A percentile compares a stretch with the other conserved stretches of the same genome.
Evolutionary conservation across 176 grass and related monocot genomes (phyloP).

Genomic region (Leersia perrieri): DNA sequence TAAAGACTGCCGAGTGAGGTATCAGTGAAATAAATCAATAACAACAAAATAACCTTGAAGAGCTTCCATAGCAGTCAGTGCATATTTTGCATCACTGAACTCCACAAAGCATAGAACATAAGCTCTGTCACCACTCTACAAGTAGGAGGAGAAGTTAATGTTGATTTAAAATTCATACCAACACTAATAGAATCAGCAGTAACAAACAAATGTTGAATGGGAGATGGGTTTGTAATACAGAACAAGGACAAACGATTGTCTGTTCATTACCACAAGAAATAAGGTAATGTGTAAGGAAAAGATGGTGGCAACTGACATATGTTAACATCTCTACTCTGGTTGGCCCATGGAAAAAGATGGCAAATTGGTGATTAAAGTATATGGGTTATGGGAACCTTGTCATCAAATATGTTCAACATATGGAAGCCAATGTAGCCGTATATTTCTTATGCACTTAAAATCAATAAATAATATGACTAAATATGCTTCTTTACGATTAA

Average conservation of each 20-base stretch:
- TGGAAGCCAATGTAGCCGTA: background rate
- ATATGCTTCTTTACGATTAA: background rate
- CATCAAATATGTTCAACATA: background rate
- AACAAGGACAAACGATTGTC: background rate
- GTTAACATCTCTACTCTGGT: background rate
- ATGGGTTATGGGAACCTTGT: background rate
- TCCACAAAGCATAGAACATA: constrained; percentile 91
- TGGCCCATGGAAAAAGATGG: background rate
- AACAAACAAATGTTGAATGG: background rate
- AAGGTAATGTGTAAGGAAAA: background rate
- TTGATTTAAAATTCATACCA: background rate
- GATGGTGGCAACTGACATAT: background rate
- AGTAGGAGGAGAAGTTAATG: background rate
- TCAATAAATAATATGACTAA: background rate
- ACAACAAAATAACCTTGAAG: constrained; percentile 55
- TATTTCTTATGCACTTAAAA: background rate
- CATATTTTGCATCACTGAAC: constrained; percentile 57
- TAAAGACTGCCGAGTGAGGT: constrained; percentile 8
- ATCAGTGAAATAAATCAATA: constrained; percentile 15
- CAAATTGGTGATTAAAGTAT: background rate
- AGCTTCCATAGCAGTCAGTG: constrained; percentile 42
- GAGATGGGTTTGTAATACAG: background rate
- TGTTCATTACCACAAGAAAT: background rate
- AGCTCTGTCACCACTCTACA: constrained; percentile 74
- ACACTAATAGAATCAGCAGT: background rate